phyloP scores from a whole-genome alignment of 305 asterid genomes.

The Ilex paraguariensis region DNA sequence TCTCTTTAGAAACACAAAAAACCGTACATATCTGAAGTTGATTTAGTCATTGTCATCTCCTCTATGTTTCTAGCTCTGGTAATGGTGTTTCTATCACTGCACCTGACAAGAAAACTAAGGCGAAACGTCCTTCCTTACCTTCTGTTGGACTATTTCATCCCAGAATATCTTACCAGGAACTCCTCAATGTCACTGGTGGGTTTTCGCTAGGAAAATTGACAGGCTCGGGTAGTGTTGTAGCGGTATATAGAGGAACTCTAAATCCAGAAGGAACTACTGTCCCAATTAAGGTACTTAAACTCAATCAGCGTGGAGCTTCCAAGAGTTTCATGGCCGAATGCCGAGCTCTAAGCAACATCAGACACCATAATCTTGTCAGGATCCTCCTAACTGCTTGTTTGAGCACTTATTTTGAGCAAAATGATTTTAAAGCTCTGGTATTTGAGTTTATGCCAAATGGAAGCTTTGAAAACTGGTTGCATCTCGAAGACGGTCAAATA shows the following conservation, averaged over 20 bases:
- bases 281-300: constrained; percentile 26
- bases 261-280: constrained; percentile 12
- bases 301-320: constrained; percentile 22
- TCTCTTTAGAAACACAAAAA: neutral
- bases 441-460: constrained; percentile 33
- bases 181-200: constrained; percentile 21
- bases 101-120: constrained; percentile 8
- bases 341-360: constrained; percentile 21
- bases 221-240: constrained; percentile 23
- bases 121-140: neutral
- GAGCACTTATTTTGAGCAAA: constrained; percentile 23
- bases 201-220: constrained; percentile 21
- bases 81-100: constrained; percentile 12
- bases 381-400: constrained; percentile 31
- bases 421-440: constrained; percentile 30
- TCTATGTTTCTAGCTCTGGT: neutral
- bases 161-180: constrained; percentile 26
- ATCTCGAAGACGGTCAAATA: constrained; percentile 9
- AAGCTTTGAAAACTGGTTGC: constrained; percentile 41
- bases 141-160: constrained; percentile 3
- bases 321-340: constrained; percentile 34
- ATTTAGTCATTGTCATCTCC: neutral
- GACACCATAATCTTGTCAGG: constrained; percentile 30
- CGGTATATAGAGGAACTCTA: constrained; percentile 25
- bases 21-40: constrained; percentile 8